A percentile compares a stretch with the other conserved stretches of the same genome.
Conservation (phyloP, 1,139 yeast genomes). For the Diutina ranongensis region DNA sequence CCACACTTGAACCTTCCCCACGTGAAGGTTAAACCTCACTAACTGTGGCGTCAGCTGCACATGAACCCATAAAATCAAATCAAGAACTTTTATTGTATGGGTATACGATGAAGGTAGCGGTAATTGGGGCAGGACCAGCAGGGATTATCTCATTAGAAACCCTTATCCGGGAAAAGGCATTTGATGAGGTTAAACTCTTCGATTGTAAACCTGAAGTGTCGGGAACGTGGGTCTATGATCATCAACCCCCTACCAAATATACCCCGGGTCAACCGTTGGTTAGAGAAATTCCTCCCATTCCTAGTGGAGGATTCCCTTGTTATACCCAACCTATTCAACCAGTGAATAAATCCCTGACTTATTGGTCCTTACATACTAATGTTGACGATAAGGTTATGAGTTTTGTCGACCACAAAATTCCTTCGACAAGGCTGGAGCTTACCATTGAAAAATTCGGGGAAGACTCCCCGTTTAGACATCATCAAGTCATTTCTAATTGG, state of each 20-base stretch:
- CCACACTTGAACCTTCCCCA: background rate
- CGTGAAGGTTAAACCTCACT: background rate
- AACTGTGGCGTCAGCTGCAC: background rate
- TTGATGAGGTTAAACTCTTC: background rate
- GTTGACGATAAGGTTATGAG: conserved; percentile 2
- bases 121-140: conserved; percentile 1
- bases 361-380: background rate
- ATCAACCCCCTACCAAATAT: background rate
- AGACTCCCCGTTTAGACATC: background rate
- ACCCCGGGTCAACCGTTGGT: background rate
- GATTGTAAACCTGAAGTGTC: background rate
- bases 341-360: background rate
- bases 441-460: background rate
- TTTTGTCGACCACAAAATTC: background rate
- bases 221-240: conserved; percentile 4
- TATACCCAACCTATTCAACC: background rate
- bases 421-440: background rate
- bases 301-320: background rate
- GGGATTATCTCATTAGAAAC: background rate
- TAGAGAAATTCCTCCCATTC: background rate
- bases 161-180: background rate
- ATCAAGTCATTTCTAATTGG: background rate
- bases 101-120: background rate
- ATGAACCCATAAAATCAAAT: background rate
- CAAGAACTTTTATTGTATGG: too few relatives aligned